Base-by-base conservation (phyloP, 805 yeast species). In the Komagataella phaffii region DNA sequence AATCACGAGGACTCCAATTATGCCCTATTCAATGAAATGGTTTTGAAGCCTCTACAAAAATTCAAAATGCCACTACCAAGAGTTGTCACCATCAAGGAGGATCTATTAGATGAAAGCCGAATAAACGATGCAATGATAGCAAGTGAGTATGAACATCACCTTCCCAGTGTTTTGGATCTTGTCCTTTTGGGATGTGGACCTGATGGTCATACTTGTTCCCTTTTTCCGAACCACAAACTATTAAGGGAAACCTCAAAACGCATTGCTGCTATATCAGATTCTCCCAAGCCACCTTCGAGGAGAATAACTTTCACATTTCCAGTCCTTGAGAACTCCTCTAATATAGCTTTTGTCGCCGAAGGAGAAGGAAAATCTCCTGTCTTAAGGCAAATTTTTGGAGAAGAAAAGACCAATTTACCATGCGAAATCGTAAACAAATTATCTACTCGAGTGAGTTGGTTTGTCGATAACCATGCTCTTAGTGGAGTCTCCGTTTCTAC, bases 261-360 rank as follows among this genome's bases (percentile, higher is more conserved):
- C 46, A 82, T 89, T 53, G 79, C 90, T 7, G 68, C 79, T 60
- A 78, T 90, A 55, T 73, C 75, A 50, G 91, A 89, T 64, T 85
- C 95, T 8, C 96, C 96, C 65, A 90, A 90, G 68, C 96, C 95
- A 36, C 97, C 97, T 45, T 83, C 90, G 64, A 81, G 90, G 73
- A 81, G 97, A 73, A 85, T 89, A 67, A 87, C 96, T 2, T 72
- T 89, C 64, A 89, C 96, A 6, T 79, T 87, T 67, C 90, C 91
- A 6, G 83, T 83, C 3, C 73, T 89, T 58, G 73, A 71, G 51
- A 66, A 63, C 18, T 82, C 83, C 14, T 57, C 61, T 18, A 57
- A 67, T 23, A 79, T 89, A 58, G 83, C 87, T 2, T 89, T 89
- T 67, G 90, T 88, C 48, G 96, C 96, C 14, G 90, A 87, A 64